A percentile compares a stretch with the other conserved stretches of the same genome.
Conservation (phyloP, 2,329 filamentous ascomycete genomes). For the Talaromyces sp. region DNA sequence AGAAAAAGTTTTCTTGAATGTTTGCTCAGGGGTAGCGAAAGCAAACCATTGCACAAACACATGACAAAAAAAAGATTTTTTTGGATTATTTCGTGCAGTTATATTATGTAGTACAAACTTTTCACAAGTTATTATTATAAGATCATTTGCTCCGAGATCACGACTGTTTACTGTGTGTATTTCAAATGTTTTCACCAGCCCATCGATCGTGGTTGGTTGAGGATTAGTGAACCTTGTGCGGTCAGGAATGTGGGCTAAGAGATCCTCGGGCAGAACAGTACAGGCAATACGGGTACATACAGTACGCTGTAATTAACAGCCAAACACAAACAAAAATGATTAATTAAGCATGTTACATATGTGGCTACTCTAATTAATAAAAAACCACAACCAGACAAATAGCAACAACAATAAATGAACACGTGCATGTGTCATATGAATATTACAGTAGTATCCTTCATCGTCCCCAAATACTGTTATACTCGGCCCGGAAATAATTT, state of each 20-base stretch:
- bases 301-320: not conserved
- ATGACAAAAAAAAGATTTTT: not conserved
- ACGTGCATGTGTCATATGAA: too few relatives aligned
- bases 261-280: not conserved
- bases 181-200: not conserved
- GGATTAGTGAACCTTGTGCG: not conserved
- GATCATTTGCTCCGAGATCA: not conserved
- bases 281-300: not conserved
- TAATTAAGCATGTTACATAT: too few relatives aligned
- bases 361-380: not conserved
- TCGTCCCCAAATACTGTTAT: too few relatives aligned
- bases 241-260: not conserved
- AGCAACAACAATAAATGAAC: too few relatives aligned
- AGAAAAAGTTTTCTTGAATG: not conserved
- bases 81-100: not conserved
- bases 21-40: not conserved
- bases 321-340: not conserved
- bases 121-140: not conserved
- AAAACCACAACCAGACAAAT: too few relatives aligned
- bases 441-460: not conserved
- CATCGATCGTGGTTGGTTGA: not conserved
- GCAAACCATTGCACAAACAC: not conserved
- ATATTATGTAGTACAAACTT: not conserved
- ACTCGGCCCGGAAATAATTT: not conserved
- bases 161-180: not conserved